A percentile compares a stretch with the other conserved stretches of the same genome.
Conservation (phyloP, 805 yeast genomes). For the Yarrowia sp. region DNA sequence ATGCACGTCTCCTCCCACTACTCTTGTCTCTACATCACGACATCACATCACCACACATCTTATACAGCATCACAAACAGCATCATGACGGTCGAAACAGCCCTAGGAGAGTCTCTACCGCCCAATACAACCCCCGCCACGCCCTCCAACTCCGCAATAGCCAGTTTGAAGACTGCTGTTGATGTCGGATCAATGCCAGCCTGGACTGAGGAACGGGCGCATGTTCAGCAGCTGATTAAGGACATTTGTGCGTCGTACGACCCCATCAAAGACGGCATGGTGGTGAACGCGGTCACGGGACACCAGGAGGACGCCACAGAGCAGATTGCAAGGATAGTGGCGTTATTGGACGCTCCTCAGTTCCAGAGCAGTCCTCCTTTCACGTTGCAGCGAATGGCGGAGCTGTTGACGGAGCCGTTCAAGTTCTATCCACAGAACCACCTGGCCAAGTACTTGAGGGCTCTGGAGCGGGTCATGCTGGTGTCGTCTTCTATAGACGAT, state of each 20-base stretch:
- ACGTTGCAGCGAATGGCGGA: constrained; percentile 43
- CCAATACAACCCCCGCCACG: neutral
- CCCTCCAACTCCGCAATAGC: constrained; percentile 1
- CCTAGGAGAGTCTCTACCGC: neutral
- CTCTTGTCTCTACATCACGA: constrained; percentile 9
- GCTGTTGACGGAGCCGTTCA: constrained; percentile 36
- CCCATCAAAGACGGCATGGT: constrained; percentile 2
- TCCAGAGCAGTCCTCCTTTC: constrained; percentile 40
- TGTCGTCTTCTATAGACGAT: constrained; percentile 32
- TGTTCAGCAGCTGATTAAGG: constrained; percentile 7
- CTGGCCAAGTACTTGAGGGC: constrained; percentile 37
- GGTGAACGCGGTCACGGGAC: constrained; percentile 9
- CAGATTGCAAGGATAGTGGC: constrained; percentile 1
- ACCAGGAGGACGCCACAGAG: neutral
- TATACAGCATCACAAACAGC: constrained; percentile 18
- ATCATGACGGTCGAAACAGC: too few relatives aligned
- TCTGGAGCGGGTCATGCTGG: constrained; percentile 33
- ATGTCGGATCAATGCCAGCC: neutral
- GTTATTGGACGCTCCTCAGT: constrained; percentile 28
- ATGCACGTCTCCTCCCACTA: constrained; percentile 1
- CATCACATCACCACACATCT: neutral
- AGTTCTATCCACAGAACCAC: constrained; percentile 31
- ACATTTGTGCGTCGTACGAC: constrained; percentile 13
- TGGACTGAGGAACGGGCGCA: neutral
- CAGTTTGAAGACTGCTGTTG: neutral